These are phyloP conservation scores for Gastrodia elata DNA, from an alignment of 106 monocot species.

Conservation along the genomic window DNA sequence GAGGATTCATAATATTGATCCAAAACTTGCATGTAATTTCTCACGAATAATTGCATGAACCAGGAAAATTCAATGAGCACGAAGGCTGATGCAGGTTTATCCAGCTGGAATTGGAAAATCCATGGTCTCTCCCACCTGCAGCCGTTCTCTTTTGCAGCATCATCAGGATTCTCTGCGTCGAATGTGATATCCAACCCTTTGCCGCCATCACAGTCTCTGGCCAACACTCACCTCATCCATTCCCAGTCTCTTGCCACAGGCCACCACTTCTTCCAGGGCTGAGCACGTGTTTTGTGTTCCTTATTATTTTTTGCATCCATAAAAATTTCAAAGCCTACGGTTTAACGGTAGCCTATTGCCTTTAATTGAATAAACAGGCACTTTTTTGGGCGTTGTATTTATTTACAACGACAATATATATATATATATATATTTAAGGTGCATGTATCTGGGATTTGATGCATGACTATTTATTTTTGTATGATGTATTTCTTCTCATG, in stretches of 20 bases:
- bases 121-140: background rate
- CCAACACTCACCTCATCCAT: background rate
- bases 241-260: background rate
- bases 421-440: background rate
- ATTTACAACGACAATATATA: background rate
- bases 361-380: background rate
- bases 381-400: slow-evolving; percentile 5
- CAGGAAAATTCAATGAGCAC: slow-evolving; percentile 1
- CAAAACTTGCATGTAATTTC: background rate
- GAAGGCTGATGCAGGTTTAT: background rate
- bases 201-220: background rate
- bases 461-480: background rate
- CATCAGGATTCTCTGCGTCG: slow-evolving; percentile 5
- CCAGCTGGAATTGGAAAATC: background rate
- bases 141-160: slow-evolving; percentile 5
- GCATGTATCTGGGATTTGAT: background rate
- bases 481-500: background rate
- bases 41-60: background rate
- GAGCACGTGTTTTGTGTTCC: background rate
- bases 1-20: too few species aligned
- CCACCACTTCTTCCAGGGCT: background rate
- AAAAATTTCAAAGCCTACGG: background rate
- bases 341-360: background rate
- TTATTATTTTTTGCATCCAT: background rate
- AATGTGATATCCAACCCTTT: background rate